Base-by-base conservation (phyloP, 805 yeast genomes). In the Nakazawaea wyomingensis region DNA sequence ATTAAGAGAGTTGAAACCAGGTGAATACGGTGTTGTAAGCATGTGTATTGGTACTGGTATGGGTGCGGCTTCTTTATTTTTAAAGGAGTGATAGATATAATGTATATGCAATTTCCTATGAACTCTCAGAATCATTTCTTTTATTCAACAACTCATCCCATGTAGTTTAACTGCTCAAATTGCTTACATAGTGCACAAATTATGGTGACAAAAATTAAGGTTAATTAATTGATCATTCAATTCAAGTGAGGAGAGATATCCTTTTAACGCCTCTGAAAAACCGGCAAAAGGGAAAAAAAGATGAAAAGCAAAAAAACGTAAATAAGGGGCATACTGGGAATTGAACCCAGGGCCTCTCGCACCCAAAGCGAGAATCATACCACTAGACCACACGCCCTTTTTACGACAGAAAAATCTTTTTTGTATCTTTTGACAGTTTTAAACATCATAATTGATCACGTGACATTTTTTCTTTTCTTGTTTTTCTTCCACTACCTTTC, bases 11-110 rank as follows among this genome's bases (percentile, higher is more conserved):
- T 74, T 90, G 56, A 66, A 82, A 62, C 61, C 76, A 21, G 95
- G 91, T 48, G 80, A 89, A 68, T 66, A 89, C 50, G 98, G 98
- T 51, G 82, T 91, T 41, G 85, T 95, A 10, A 84, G 95, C 50
- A 91, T 91, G 98, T 91, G 98, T 71, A 82, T 91, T 51, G 98
- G 98, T 56, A 88, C 97, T 28, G 98, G 98, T 54, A 91, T 90
- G 95, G 98, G 98, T 51, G 96, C 97, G 27, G 98, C 98, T 37
- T 84, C 91, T 11, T 71, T 90, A 35, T 74, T 91, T 54, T 74
- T 87, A 34, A 83, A 75, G 56, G 98, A 91, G 69, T 88, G 72
- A 60, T 30, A n/a, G n/a, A n/a, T 36, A 37, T 24, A 13, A 33
- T 28, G 22, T 10, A n/a, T n/a, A n/a, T n/a, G n/a, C n/a, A n/a